These are phyloP conservation scores for Kalaharituber pfeilii DNA, from an alignment of 2,329 filamentous ascomycete species.

Conservation along the genomic window DNA sequence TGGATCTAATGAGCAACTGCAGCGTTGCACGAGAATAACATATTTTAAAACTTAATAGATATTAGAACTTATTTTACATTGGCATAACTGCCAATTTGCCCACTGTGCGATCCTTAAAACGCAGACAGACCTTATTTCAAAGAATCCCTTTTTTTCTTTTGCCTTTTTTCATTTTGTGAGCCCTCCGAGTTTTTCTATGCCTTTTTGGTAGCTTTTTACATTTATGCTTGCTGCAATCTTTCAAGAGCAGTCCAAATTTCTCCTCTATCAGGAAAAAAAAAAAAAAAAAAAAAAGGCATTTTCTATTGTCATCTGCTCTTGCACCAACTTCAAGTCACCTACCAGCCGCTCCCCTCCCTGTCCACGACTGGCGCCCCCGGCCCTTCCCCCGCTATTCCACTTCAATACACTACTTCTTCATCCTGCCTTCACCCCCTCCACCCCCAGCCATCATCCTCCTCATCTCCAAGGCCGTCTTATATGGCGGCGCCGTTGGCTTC, in stretches of 20 bases:
- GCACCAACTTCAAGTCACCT: too few species aligned
- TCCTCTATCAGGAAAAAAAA: background rate
- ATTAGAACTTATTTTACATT: too few species aligned
- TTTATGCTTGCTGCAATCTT: too few species aligned
- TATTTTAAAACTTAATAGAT: too few species aligned
- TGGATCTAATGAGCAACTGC: too few species aligned
- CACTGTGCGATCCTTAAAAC: too few species aligned
- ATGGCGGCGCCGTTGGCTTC: slow-evolving; percentile 87
- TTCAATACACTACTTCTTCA: too few species aligned
- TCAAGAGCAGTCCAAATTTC: background rate
- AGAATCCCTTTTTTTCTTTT: background rate
- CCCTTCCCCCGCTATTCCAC: too few species aligned
- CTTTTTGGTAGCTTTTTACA: background rate
- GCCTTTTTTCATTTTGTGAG: background rate
- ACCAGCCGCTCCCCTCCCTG: background rate
- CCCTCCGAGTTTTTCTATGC: background rate
- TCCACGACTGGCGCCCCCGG: too few species aligned
- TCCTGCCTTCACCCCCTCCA: slow-evolving; percentile 7
- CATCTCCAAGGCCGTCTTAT: slow-evolving; percentile 77
- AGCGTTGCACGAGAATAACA: too few species aligned
- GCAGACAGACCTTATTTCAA: background rate
- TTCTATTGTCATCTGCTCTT: background rate
- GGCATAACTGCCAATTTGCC: too few species aligned
- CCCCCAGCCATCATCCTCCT: slow-evolving; percentile 31
- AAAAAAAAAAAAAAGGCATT: background rate